Evolutionary conservation across 78 protist species (phyloP), one percentile per base, ranked within the genome.

Genomic region (Isochrysis galbana): DNA sequence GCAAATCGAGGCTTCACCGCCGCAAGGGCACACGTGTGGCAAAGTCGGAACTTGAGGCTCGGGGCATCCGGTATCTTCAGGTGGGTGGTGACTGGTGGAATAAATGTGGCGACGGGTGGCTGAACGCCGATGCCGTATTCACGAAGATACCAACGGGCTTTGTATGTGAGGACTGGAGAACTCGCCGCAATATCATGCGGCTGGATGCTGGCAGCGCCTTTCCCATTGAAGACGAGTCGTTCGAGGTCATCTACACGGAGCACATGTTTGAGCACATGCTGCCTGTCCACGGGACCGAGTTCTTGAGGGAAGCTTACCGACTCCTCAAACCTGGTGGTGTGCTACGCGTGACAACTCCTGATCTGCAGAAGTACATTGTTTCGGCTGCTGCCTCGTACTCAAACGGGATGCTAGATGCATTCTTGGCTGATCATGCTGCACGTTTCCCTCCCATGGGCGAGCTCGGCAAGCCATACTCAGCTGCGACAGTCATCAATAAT

Each of bases 231-330:
- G 84, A 77, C 23, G 84, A 29, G 34, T 77, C 84, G 19, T 77
- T 77, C 84, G 84, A 77, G 48, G 46, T 29, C 21, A 46, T 77
- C 32, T 77, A 77, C 84, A 39, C 84, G 25, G 84, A 77, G 46
- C 84, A 77, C 84, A 77, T 77, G 84, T 77, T 77, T 29, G 84
- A 77, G 84, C 84, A 77, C 84, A 77, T 77, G n/a, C 84, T 77
- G 5, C 84, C 84, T 4, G 61, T 51, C 29, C 61, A 51, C 61
- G 84, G 84, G n/a, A 46, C 84, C 21, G 7, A 23, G 29, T 77
- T 77, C 84, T 29, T 77, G 21, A 19, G 32, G 2, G 84, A 77
- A 14, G 21, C 46, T 4, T 77, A 39, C 32, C 84, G 84, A 25
- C 11, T 77, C 3, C 84, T 77, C 14, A 2, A 29, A 3, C 84